Evolutionary conservation across 768 basidiomycete genomes (phyloP).

Genomic region (Chalciporus sphaerocephalus): DNA sequence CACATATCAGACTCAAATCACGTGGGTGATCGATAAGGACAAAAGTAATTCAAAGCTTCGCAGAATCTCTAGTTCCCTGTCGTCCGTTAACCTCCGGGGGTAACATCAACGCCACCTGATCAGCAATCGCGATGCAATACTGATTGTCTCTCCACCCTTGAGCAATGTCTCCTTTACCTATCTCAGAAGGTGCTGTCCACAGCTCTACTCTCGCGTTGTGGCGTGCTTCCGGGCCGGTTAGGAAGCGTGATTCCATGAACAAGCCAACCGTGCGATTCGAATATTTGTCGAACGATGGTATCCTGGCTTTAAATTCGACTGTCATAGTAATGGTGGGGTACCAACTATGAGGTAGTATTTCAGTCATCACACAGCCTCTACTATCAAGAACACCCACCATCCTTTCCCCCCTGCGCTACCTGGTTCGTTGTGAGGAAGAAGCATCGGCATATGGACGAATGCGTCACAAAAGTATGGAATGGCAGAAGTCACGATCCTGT

Average conservation of each 20-base stretch:
- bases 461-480: slow-evolving; percentile 58
- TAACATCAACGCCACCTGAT: slow-evolving; percentile 55
- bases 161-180: slow-evolving; percentile 40
- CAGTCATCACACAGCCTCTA: not conserved
- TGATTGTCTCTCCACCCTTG: slow-evolving; percentile 59
- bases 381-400: slow-evolving; percentile 12
- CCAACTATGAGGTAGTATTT: slow-evolving; percentile 40
- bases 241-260: slow-evolving; percentile 49
- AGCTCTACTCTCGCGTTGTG: slow-evolving; percentile 59
- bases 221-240: slow-evolving; percentile 49
- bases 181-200: slow-evolving; percentile 59
- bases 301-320: slow-evolving; percentile 59
- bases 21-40: not conserved
- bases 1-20: no score
- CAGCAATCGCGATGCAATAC: slow-evolving; percentile 57
- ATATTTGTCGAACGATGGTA: slow-evolving; percentile 43
- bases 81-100: slow-evolving; percentile 28
- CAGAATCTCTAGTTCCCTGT: slow-evolving; percentile 11
- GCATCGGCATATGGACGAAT: slow-evolving; percentile 40
- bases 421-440: slow-evolving; percentile 47
- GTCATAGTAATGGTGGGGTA: slow-evolving; percentile 58
- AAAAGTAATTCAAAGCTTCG: slow-evolving; percentile 22
- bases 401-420: slow-evolving; percentile 17
- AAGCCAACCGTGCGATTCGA: slow-evolving; percentile 54
- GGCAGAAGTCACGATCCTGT: slow-evolving; percentile 43